Percentiles rank a stretch among this genome's conserved stretches.
Conservation (phyloP, 345 rosid genomes). For the Reutealis trisperma region DNA sequence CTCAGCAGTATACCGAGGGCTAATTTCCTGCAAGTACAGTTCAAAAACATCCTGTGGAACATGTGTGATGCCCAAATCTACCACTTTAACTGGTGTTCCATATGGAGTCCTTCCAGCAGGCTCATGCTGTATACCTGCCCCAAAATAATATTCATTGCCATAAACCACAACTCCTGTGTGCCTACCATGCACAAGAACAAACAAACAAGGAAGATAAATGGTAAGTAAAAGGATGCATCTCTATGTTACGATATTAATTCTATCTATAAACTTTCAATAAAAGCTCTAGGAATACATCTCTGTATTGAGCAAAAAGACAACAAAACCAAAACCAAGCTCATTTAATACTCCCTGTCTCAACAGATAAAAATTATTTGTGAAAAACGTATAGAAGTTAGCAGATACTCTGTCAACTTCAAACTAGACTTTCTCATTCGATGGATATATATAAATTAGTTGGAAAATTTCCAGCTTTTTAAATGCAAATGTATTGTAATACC, state of each 20-base stretch:
- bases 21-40: constrained; percentile 77
- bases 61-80: constrained; percentile 78
- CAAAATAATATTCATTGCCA: constrained; percentile 81
- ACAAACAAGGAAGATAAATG: neutral
- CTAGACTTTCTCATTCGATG: too few species aligned
- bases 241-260: neutral
- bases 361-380: too few species aligned
- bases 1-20: constrained; percentile 84
- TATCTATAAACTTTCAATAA: neutral
- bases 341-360: neutral
- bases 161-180: constrained; percentile 90
- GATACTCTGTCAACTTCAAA: too few species aligned
- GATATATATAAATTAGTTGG: too few species aligned
- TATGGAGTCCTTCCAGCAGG: constrained; percentile 72
- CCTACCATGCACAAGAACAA: constrained; percentile 44
- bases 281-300: neutral
- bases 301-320: neutral
- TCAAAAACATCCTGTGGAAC: constrained; percentile 92
- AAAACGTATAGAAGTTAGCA: too few species aligned
- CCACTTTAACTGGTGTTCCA: constrained; percentile 65
- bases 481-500: neutral
- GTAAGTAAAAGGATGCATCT: neutral
- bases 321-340: neutral
- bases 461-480: neutral
- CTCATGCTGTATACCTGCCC: constrained; percentile 81